Conservation (phyloP, 495 filamentous ascomycete species). For the Achaetomiella virescens region DNA sequence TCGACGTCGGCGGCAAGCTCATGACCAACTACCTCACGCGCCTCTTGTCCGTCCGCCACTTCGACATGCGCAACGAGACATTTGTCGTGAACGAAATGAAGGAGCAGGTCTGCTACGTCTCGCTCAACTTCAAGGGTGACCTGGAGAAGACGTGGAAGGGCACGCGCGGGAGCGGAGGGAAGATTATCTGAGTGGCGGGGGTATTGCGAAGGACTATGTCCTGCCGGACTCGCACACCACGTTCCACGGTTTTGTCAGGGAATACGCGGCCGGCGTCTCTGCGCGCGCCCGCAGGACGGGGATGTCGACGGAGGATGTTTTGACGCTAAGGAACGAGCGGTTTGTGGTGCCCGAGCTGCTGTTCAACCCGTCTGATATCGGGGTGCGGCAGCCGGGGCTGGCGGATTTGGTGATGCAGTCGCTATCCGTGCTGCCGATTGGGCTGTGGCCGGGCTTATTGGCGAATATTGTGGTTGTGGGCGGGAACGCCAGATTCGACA, state of each 20-base stretch:
- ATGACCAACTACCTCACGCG: conserved; percentile 94
- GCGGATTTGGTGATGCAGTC: conserved; percentile 76
- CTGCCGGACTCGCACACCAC: conserved; percentile 82
- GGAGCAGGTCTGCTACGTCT: conserved; percentile 81
- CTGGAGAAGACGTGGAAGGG: conserved; percentile 82
- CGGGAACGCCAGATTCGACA: conserved; percentile 71
- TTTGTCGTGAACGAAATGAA: conserved; percentile 95
- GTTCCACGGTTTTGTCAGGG: conserved; percentile 64
- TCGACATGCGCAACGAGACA: conserved; percentile 89
- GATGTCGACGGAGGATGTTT: conserved; percentile 65
- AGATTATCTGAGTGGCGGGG: conserved; percentile 45
- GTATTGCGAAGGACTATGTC: conserved; percentile 88
- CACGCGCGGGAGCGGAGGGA: conserved; percentile 49
- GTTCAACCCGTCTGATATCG: conserved; percentile 81
- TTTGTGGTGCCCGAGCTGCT: conserved; percentile 88
- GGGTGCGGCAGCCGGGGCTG: conserved; percentile 77
- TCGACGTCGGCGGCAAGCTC: conserved; percentile 88
- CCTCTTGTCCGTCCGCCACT: conserved; percentile 81
- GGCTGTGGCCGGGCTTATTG: conserved; percentile 69
- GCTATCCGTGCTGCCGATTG: conserved; percentile 66
- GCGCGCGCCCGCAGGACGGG: conserved; percentile 55
- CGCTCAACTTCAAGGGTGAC: conserved; percentile 67
- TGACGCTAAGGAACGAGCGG: conserved; percentile 85
- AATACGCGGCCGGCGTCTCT: conserved; percentile 58
- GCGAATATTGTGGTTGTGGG: conserved; percentile 87